These are phyloP conservation scores for Plasmodium coatneyi DNA, from an alignment of 169 alveolate genomes.

Conservation along the genomic window DNA sequence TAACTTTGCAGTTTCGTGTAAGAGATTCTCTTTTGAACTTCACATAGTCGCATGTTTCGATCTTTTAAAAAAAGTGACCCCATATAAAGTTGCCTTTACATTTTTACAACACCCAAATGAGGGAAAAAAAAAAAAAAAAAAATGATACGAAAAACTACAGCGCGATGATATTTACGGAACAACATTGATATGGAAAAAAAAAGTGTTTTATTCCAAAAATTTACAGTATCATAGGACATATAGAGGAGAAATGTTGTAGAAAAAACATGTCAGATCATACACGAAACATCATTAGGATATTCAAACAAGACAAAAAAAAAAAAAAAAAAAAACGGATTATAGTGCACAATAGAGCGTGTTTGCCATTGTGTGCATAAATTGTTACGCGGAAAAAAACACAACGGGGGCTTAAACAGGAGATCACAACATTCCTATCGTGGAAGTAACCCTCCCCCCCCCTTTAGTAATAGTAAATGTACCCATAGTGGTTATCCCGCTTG, in stretches of 20 bases:
- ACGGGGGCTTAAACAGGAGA: background rate
- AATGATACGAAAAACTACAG: background rate
- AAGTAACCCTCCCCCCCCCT: background rate
- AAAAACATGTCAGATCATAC: background rate
- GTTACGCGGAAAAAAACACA: background rate
- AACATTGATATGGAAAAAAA: background rate
- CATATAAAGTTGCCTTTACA: background rate
- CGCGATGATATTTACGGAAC: background rate
- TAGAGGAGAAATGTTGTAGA: background rate
- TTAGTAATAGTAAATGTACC: slow-evolving; percentile 43
- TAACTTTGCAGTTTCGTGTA: background rate
- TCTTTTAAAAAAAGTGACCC: background rate
- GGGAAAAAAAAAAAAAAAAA: background rate
- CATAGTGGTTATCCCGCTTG: slow-evolving; percentile 29
- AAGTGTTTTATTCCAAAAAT: background rate
- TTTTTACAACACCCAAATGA: background rate
- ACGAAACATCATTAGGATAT: background rate
- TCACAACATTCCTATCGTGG: background rate
- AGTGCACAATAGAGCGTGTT: background rate
- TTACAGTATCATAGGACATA: background rate
- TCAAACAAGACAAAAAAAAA: background rate
- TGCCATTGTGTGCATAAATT: background rate
- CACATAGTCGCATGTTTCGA: background rate
- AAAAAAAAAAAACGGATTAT: background rate
- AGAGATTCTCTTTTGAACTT: background rate